Evolutionary conservation across 805 yeast species (phyloP), one percentile per base, ranked within the genome.

Genomic region (Suhomyces faveliae): DNA sequence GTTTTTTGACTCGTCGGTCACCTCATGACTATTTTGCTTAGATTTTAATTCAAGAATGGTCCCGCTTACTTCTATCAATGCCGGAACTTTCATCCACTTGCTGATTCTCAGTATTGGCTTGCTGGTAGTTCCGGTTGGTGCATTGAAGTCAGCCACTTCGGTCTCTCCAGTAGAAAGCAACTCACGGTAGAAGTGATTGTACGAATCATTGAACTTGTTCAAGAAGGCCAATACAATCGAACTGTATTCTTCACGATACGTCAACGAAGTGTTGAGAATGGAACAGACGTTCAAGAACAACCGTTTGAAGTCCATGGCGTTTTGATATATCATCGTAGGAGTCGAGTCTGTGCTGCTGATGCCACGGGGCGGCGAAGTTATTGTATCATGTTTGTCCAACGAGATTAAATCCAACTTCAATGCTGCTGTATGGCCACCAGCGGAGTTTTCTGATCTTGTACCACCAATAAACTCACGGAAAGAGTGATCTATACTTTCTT

Each of bases 221-320:
- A 71, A 49, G 55, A 78, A 61, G 23, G 63, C 64, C 41, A 80
- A 61, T 2, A 75, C 69, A 13, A 74, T 59, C 27, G 66, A 65
- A 44, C 81, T 79, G 60, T 83, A 81, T 22, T 79, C 83, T 42
- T 73, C 69, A 46, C 89, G 75, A 57, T 76, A 86, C 39, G 76
- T 68, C 25, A 79, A 64, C 3, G 87, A 81, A 2, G 89, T 83
- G 59, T 83, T 84, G 46, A 85, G 68, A 4, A 80, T 62, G 35
- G 71, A 70, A 53, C 86, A 79, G 5, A 78, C 62, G 51, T 73
- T 69, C 21, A 68, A 63, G 45, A 83, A 70, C 43, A 84, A 68
- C 10, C 65, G 64, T 40, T 77, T 71, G 53, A 81, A 79, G 15
- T 74, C 71, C 27, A 66, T 53, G 0, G 81, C 80, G 45, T 78